Evolutionary conservation across 306 rosid genomes (phyloP), one percentile per base, ranked within the genome.

Genomic region (Coriaria nepalensis): DNA sequence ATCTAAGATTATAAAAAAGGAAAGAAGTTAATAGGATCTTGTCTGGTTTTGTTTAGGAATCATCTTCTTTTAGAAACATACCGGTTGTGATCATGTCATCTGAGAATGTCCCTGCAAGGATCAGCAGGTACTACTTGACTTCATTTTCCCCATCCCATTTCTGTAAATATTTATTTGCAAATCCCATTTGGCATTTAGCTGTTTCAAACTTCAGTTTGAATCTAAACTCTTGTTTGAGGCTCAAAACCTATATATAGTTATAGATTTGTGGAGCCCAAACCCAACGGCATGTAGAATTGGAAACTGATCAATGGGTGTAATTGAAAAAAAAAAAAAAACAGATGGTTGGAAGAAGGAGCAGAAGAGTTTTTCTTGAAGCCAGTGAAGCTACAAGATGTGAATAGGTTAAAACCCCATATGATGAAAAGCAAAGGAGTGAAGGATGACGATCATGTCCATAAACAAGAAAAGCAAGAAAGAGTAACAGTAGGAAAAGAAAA

Each of bases 1-100:
- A n/a, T n/a, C n/a, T n/a, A n/a, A n/a, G n/a, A n/a, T n/a, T n/a
- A n/a, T n/a, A n/a, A n/a, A n/a, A n/a, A n/a, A n/a, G n/a, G n/a
- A n/a, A n/a, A n/a, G n/a, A n/a, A n/a, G n/a, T n/a, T n/a, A n/a
- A n/a, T n/a, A n/a, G n/a, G n/a, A n/a, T n/a, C 12, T 43, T 43
- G 6, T 43, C n/a, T 2, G 6, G 13, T 44, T 65, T 43, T 70
- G 47, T 43, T 45, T 61, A 87, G 94, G 96, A 83, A 66, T 83
- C 87, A 37, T 73, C 93, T 49, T 76, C 93, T 39, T 56, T 78
- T 57, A 78, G 69, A 68, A 73, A 83, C 94, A 80, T 87, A 64
- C 96, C 96, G 35, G 94, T 87, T 9, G 96, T 83, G 75, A 87
- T 83, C 58, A 78, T 83, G 96, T 83, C 94, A 52, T 87, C 93